phyloP scores from a whole-genome alignment of 352 stramenopile species.

The Phytophthora fragariaefolia region DNA sequence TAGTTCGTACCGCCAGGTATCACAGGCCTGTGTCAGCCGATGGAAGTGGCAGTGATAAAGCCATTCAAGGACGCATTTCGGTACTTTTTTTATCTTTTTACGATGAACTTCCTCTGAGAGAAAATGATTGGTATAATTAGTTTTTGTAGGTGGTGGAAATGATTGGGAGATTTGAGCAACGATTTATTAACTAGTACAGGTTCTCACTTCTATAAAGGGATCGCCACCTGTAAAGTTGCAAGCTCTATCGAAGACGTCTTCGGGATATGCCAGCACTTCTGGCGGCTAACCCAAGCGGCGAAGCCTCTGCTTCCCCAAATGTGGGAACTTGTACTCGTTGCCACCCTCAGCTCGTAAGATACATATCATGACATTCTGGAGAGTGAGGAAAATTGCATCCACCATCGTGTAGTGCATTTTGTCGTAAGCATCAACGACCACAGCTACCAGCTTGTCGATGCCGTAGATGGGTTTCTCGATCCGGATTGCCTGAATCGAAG shows the following conservation, averaged over 20 bases:
- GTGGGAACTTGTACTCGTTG: not conserved
- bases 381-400: not conserved
- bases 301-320: slow-evolving; percentile 2
- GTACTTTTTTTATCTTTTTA: too few relatives aligned
- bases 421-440: not conserved
- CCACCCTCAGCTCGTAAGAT: not conserved
- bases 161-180: too few relatives aligned
- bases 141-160: too few relatives aligned
- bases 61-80: not conserved
- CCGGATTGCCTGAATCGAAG: not conserved
- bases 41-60: not conserved
- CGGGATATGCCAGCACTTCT: too few relatives aligned
- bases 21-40: not conserved
- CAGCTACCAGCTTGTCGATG: not conserved
- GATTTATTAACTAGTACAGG: too few relatives aligned
- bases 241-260: too few relatives aligned
- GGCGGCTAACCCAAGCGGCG: too few relatives aligned
- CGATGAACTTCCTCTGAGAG: too few relatives aligned
- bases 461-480: not conserved
- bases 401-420: not conserved
- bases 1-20: not conserved
- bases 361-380: slow-evolving; percentile 2
- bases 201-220: too few relatives aligned
- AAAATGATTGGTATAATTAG: too few relatives aligned
- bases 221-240: too few relatives aligned